Conservation (phyloP, 768 basidiomycete genomes). For the Hygrophoropsis aurantiaca region DNA sequence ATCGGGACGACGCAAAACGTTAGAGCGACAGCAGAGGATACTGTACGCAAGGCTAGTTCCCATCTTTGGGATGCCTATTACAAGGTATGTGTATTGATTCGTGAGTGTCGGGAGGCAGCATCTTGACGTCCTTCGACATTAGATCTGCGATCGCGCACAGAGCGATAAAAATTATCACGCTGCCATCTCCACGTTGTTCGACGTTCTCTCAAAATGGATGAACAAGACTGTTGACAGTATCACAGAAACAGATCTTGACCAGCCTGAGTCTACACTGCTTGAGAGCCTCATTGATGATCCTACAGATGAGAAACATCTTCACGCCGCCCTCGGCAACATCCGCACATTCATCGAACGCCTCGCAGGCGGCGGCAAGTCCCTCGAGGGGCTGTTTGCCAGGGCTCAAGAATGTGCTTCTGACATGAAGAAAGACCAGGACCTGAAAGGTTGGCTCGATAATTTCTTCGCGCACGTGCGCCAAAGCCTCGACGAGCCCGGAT, state of each 20-base stretch:
- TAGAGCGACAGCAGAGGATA: constrained; percentile 42
- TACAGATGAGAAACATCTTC: constrained; percentile 60
- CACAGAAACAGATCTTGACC: constrained; percentile 40
- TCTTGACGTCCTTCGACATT: not conserved
- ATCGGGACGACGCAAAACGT: constrained; percentile 55
- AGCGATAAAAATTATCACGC: constrained; percentile 58
- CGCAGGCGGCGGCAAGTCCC: constrained; percentile 42
- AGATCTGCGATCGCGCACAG: constrained; percentile 69
- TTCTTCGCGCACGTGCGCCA: constrained; percentile 46
- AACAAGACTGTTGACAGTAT: constrained; percentile 50
- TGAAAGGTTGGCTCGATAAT: constrained; percentile 56
- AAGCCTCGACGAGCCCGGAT: constrained; percentile 51
- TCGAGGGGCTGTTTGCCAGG: constrained; percentile 47
- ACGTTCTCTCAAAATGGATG: constrained; percentile 57
- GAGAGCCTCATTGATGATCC: constrained; percentile 60
- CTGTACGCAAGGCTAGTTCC: constrained; percentile 38
- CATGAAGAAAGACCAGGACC: constrained; percentile 50
- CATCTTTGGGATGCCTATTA: constrained; percentile 53
- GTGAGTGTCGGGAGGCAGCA: too few species aligned
- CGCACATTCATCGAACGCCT: constrained; percentile 52
- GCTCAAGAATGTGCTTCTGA: constrained; percentile 45
- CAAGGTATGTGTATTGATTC: constrained; percentile 47
- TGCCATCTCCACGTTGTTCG: constrained; percentile 57
- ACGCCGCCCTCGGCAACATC: constrained; percentile 45
- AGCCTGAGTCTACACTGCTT: constrained; percentile 45